Conservation (phyloP, 441 rosid genomes). For the Gossypium trilobum region DNA sequence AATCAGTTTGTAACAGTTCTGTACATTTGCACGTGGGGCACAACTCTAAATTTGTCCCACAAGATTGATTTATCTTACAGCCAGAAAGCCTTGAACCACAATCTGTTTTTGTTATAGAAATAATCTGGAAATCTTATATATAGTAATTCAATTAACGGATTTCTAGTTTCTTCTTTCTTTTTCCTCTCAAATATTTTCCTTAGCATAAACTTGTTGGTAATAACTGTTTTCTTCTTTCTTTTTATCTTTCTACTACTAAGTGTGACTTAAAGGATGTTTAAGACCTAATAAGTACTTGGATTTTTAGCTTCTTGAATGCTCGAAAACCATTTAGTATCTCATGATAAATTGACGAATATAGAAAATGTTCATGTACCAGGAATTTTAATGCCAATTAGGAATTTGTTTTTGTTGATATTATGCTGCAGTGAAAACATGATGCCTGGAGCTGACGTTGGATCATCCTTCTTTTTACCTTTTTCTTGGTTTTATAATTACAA, state of each 20-base stretch:
- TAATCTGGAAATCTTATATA: background rate
- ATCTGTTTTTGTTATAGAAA: background rate
- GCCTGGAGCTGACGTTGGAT: conserved; percentile 27
- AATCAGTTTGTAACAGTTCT: background rate
- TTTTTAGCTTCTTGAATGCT: background rate
- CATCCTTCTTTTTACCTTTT: conserved; percentile 12
- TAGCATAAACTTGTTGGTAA: too few relatives aligned
- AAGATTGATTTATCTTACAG: background rate
- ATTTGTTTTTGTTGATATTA: conserved; percentile 7
- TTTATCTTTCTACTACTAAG: too few relatives aligned
- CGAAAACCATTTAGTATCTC: background rate
- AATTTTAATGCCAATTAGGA: background rate
- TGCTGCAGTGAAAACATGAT: conserved; percentile 18
- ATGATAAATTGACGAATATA: too few relatives aligned
- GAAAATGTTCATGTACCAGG: background rate
- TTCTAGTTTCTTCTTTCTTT: background rate
- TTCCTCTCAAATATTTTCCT: background rate
- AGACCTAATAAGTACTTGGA: background rate
- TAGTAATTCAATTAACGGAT: too few relatives aligned
- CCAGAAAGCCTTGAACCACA: background rate
- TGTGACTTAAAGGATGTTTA: background rate
- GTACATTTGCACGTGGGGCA: background rate
- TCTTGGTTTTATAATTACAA: conserved; percentile 30
- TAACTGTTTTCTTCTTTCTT: too few relatives aligned
- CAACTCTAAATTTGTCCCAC: background rate